Conservation (phyloP, 1,139 yeast species). For the Yamadazyma sp. region DNA sequence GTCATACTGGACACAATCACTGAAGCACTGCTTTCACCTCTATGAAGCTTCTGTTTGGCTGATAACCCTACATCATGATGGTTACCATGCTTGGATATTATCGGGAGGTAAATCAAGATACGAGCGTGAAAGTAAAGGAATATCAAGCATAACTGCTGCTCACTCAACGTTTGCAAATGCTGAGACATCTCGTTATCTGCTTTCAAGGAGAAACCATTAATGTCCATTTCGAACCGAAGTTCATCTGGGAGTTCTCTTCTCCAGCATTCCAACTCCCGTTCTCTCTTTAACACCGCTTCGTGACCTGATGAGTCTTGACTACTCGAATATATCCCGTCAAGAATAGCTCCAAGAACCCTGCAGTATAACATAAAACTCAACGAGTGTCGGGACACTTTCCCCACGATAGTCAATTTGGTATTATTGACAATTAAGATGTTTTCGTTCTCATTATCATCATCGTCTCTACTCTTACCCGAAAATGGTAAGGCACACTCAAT, state of each 20-base stretch:
- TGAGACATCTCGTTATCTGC: constrained; percentile 19
- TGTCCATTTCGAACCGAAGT: constrained; percentile 65
- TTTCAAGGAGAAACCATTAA: constrained; percentile 55
- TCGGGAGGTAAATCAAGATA: constrained; percentile 76
- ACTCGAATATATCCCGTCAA: constrained; percentile 64
- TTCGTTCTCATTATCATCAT: constrained; percentile 46
- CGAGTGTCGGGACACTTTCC: constrained; percentile 65
- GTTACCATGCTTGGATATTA: constrained; percentile 51
- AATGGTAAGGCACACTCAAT: constrained; percentile 86
- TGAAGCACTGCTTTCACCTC: constrained; percentile 27
- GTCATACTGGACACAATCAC: constrained; percentile 44
- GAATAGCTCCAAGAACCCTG: constrained; percentile 69
- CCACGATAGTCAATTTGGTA: constrained; percentile 59
- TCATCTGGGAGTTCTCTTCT: constrained; percentile 64
- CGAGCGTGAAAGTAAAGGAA: constrained; percentile 78
- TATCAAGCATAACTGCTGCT: constrained; percentile 59
- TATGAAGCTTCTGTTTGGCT: constrained; percentile 34
- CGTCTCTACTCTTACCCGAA: constrained; percentile 51
- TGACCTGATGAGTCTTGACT: constrained; percentile 38
- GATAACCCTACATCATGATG: constrained; percentile 49
- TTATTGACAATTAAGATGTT: constrained; percentile 60
- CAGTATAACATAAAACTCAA: constrained; percentile 68
- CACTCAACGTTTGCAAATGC: constrained; percentile 36
- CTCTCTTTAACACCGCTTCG: constrained; percentile 46
- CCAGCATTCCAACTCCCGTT: constrained; percentile 79